Evolutionary conservation across 1,284 basidiomycete genomes (phyloP).

Genomic region (Cryptococcus jaspeensis): DNA sequence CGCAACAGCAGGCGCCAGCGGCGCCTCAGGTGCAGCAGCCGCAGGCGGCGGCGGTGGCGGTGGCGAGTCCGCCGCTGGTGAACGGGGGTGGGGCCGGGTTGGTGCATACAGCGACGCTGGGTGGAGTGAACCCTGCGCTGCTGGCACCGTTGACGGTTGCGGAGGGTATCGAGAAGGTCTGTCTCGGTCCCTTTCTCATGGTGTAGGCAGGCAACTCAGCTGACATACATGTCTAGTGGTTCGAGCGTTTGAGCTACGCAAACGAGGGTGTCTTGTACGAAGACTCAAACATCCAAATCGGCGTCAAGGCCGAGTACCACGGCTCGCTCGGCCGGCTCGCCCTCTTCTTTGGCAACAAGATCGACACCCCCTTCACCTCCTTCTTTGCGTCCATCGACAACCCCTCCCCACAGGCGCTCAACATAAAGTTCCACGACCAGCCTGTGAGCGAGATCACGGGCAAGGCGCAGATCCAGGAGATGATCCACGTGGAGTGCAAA

Average conservation of each 20-base stretch:
- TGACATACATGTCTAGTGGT: conserved; percentile 57
- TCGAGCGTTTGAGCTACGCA: conserved; percentile 75
- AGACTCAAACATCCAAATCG: conserved; percentile 91
- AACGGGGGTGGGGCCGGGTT: conserved; percentile 5
- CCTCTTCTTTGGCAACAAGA: conserved; percentile 95
- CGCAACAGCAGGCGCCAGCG: too few relatives aligned
- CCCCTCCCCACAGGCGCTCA: conserved; percentile 69
- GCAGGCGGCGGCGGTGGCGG: background rate
- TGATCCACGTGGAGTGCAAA: conserved; percentile 92
- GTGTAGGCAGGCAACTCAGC: too few relatives aligned
- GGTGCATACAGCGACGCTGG: conserved; percentile 37
- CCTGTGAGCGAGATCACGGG: conserved; percentile 70
- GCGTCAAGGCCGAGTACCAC: conserved; percentile 94
- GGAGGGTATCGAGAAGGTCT: conserved; percentile 67
- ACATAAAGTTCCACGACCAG: conserved; percentile 84
- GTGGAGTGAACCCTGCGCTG: conserved; percentile 51
- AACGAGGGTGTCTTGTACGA: conserved; percentile 92
- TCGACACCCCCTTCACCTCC: conserved; percentile 77
- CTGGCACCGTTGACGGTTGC: conserved; percentile 59
- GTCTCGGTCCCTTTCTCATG: conserved; percentile 1
- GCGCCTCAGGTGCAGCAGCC: conserved; percentile 6
- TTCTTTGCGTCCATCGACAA: conserved; percentile 82
- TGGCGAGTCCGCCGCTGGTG: conserved; percentile 8
- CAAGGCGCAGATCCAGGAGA: conserved; percentile 86
- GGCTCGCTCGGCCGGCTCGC: conserved; percentile 86